Evolutionary conservation across 208 protist genomes (phyloP).

Genomic region (Trypanosoma lewisi): DNA sequence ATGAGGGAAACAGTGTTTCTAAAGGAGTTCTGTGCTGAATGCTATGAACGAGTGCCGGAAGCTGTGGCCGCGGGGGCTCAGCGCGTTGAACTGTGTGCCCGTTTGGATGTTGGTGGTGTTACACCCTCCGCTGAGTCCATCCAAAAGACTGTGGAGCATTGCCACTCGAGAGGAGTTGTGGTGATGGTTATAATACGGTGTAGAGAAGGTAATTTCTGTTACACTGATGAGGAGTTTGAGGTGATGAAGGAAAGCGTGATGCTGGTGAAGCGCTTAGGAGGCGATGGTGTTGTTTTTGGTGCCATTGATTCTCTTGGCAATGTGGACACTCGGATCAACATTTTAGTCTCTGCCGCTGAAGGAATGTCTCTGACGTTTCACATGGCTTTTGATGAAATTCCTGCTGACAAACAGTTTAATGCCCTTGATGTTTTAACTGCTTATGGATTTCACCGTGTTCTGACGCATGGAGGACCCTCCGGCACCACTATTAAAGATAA

Average conservation of each 20-base stretch:
- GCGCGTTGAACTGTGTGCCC: conserved; percentile 12
- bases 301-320: conserved; percentile 11
- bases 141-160: conserved; percentile 8
- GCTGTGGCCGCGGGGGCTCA: conserved; percentile 4
- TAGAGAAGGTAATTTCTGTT: conserved; percentile 14
- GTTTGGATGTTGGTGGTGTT: conserved; percentile 14
- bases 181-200: conserved; percentile 22
- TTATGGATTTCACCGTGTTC: conserved; percentile 16
- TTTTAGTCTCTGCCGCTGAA: conserved; percentile 5
- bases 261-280: conserved; percentile 5
- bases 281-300: conserved; percentile 17
- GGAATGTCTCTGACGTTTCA: conserved; percentile 15
- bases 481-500: conserved; percentile 12
- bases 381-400: conserved; percentile 24
- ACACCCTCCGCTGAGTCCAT: conserved; percentile 7
- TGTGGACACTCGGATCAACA: neutral
- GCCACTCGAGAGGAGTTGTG: conserved; percentile 4
- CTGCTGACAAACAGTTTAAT: conserved; percentile 9
- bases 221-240: conserved; percentile 9
- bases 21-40: conserved; percentile 19
- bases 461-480: conserved; percentile 16
- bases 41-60: conserved; percentile 7
- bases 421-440: conserved; percentile 4
- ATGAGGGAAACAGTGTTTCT: conserved; percentile 2
- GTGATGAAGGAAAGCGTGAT: conserved; percentile 9